Conservation (phyloP, 2,329 filamentous ascomycete species). For the Dactylonectria estremocensis region DNA sequence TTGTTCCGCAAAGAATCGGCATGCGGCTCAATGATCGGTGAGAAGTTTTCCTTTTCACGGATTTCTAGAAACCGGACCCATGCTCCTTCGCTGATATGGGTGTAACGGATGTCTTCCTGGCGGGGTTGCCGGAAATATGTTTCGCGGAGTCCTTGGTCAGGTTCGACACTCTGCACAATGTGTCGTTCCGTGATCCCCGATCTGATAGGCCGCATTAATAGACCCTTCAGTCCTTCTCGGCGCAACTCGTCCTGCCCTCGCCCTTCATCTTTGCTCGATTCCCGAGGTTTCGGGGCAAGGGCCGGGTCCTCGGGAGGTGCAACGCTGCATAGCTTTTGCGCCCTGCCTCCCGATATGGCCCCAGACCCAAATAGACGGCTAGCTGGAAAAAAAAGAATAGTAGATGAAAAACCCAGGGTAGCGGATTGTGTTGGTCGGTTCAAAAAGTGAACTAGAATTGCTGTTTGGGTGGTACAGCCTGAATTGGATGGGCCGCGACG, state of each 20-base stretch:
- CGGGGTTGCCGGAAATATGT: slow-evolving; percentile 39
- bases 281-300: slow-evolving; percentile 21
- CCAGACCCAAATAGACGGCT: slow-evolving; percentile 26
- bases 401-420: slow-evolving; percentile 37
- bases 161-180: slow-evolving; percentile 11
- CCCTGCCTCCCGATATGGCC: slow-evolving; percentile 17
- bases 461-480: slow-evolving; percentile 24
- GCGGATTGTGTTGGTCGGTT: slow-evolving; percentile 24
- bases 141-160: slow-evolving; percentile 29
- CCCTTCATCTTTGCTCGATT: slow-evolving; percentile 39
- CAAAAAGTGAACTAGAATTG: slow-evolving; percentile 16
- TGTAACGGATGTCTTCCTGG: slow-evolving; percentile 38
- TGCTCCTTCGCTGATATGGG: slow-evolving; percentile 43
- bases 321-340: slow-evolving; percentile 21
- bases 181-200: background rate
- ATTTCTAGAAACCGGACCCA: slow-evolving; percentile 50
- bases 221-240: background rate
- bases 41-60: slow-evolving; percentile 30
- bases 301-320: slow-evolving; percentile 14
- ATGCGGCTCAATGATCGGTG: slow-evolving; percentile 41
- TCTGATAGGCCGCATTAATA: background rate
- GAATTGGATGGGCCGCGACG: slow-evolving; percentile 34
- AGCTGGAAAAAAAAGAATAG: slow-evolving; percentile 14
- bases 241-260: slow-evolving; percentile 34
- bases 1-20: slow-evolving; percentile 49